Evolutionary conservation across 1,139 yeast species (phyloP).

Genomic region (Yamadazyma jaroonii): DNA sequence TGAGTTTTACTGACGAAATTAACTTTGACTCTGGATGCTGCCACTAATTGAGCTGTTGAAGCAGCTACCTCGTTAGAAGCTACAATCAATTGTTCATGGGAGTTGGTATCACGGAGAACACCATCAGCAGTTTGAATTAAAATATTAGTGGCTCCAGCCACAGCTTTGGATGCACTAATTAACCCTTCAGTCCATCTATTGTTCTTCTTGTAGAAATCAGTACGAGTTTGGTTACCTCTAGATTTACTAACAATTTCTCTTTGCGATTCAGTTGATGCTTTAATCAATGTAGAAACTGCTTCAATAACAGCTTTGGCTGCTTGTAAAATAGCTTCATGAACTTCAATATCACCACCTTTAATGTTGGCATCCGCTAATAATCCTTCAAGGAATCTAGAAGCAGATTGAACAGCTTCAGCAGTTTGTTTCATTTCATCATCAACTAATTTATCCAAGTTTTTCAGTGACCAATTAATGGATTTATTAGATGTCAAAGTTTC

Average conservation of each 20-base stretch:
- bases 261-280: conserved; percentile 80
- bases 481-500: conserved; percentile 52
- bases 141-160: conserved; percentile 79
- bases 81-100: conserved; percentile 83
- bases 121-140: conserved; percentile 87
- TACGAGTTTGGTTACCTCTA: conserved; percentile 61
- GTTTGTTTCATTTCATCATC: conserved; percentile 71
- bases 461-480: conserved; percentile 40
- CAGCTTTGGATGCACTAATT: conserved; percentile 86
- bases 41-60: conserved; percentile 88
- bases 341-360: conserved; percentile 60
- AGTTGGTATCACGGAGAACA: conserved; percentile 57
- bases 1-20: conserved; percentile 76
- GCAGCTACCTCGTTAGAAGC: conserved; percentile 93
- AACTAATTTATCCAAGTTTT: conserved; percentile 68
- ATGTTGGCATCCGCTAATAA: conserved; percentile 56
- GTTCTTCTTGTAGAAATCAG: conserved; percentile 83
- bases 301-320: conserved; percentile 83
- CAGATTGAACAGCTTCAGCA: conserved; percentile 65
- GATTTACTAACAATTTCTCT: conserved; percentile 77
- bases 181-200: conserved; percentile 95
- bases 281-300: conserved; percentile 70
- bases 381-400: conserved; percentile 57
- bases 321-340: conserved; percentile 72
- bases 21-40: conserved; percentile 88